Evolutionary conservation across 2,329 filamentous ascomycete genomes (phyloP).

Genomic region (Stagonosporopsis vannaccii): DNA sequence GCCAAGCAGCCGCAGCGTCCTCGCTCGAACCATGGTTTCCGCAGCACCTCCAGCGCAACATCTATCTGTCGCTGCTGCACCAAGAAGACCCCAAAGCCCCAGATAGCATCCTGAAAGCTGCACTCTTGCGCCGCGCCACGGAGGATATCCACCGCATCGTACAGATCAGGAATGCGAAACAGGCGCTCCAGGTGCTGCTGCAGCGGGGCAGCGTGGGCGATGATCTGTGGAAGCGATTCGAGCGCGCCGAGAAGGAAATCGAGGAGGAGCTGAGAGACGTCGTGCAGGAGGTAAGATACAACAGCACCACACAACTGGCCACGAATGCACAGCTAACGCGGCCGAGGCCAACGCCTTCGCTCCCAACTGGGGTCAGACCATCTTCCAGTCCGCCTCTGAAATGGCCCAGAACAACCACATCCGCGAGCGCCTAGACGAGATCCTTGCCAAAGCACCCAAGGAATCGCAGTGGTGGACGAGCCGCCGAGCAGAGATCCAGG

Average conservation of each 20-base stretch:
- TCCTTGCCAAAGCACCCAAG: constrained; percentile 72
- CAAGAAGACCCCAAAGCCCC: constrained; percentile 76
- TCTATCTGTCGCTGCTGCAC: constrained; percentile 93
- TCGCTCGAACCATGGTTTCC: constrained; percentile 95
- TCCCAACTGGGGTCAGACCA: constrained; percentile 88
- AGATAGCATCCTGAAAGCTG: constrained; percentile 85
- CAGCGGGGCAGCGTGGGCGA: constrained; percentile 94
- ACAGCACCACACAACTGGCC: neutral
- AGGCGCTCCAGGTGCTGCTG: constrained; percentile 80
- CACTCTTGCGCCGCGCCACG: constrained; percentile 84
- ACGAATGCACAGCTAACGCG: constrained; percentile 21
- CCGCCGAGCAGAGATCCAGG: constrained; percentile 74
- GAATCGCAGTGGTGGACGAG: constrained; percentile 96
- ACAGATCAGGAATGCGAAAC: constrained; percentile 86
- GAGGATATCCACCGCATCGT: constrained; percentile 95
- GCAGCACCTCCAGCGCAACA: constrained; percentile 86
- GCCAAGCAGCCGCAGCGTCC: constrained; percentile 80
- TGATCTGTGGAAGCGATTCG: constrained; percentile 92
- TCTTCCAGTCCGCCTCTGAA: constrained; percentile 98
- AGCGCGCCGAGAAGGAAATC: constrained; percentile 94
- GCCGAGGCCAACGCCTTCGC: constrained; percentile 85
- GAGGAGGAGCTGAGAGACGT: constrained; percentile 95
- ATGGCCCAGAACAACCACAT: constrained; percentile 85
- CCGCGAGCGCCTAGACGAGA: constrained; percentile 75
- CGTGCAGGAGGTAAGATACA: constrained; percentile 76